Base-by-base conservation (phyloP, 192 early-diverging fungal species). In the Coemansia sp. region DNA sequence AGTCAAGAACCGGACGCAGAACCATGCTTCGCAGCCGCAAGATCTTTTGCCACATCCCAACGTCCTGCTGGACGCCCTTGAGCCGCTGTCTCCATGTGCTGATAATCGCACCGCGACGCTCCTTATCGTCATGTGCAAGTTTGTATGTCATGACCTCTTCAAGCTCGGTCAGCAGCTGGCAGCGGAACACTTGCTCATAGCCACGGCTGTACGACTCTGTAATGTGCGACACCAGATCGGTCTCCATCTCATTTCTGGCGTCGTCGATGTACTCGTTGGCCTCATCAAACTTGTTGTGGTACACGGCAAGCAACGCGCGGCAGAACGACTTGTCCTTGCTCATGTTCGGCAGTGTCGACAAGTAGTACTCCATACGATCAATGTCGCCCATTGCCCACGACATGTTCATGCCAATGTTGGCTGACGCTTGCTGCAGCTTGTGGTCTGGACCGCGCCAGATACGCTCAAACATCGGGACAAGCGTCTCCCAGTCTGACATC, bases 121-220 rank as follows among this genome's bases (percentile, higher is more conserved):
- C 91, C 1, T 87, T 86, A 40, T 94, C 88, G 60, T 97, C 92
- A 29, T 89, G 81, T 10, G 85, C 79, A 48, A 90, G 88, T 67
- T 95, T 95, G 71, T 95, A 99, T 0, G 83, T 75, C 29, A 99
- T 94, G 52, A 96, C 94, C 74, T 99, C 97, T 71, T 99, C 97
- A 56, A 99, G 74, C 73, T 99, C 97, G 0, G 94, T 92, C 65
- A 99, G 88, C 96, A 99, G 92, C 77, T 99, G 97, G 49, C 95
- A 92, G 43, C 93, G 89, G 14, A 99, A 93, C 7, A 98, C 78
- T 54, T 75, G 89, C 67, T 84, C 81, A 69, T 98, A 99, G 0
- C 93, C 91, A 40, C 96, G 90, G 71, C 90, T 93, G 66, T 98
- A 98, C 45, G 93, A 95, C 73, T 99, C 97, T 1, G 93, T 89